A percentile compares a stretch with the other conserved stretches of the same genome.
Conservation (phyloP, 768 basidiomycete genomes). For the Russula lepida region DNA sequence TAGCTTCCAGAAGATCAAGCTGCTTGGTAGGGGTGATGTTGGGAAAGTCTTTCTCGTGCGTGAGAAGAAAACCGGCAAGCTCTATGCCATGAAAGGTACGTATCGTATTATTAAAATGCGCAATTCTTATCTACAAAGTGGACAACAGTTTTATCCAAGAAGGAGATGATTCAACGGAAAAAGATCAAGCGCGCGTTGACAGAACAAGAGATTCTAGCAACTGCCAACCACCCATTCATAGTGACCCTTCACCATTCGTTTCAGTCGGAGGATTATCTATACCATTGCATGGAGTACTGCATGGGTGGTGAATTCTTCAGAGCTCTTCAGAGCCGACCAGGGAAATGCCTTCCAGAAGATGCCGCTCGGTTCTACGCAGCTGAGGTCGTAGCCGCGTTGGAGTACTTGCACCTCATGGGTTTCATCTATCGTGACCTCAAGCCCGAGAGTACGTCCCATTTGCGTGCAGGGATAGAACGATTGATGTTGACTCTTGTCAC, state of each 20-base stretch:
- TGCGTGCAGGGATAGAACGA: slow-evolving; percentile 3
- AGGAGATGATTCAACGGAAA: slow-evolving; percentile 99
- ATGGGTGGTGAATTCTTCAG: slow-evolving; percentile 99
- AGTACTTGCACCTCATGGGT: slow-evolving; percentile 98
- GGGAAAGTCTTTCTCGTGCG: slow-evolving; percentile 96
- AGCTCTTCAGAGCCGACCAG: slow-evolving; percentile 88
- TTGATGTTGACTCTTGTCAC: slow-evolving; percentile 20
- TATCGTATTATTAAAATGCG: slow-evolving; percentile 21
- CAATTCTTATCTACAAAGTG: slow-evolving; percentile 17
- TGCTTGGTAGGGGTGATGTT: slow-evolving; percentile 98
- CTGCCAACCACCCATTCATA: slow-evolving; percentile 99
- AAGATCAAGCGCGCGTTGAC: slow-evolving; percentile 99
- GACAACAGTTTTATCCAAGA: slow-evolving; percentile 85
- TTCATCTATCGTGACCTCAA: slow-evolving; percentile 99
- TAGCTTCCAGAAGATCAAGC: slow-evolving; percentile 93
- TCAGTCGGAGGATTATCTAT: slow-evolving; percentile 95
- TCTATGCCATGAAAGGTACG: slow-evolving; percentile 99
- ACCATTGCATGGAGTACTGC: slow-evolving; percentile 99
- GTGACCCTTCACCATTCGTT: slow-evolving; percentile 99
- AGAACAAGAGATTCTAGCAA: slow-evolving; percentile 97
- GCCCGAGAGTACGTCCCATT: slow-evolving; percentile 80
- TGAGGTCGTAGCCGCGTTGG: slow-evolving; percentile 94
- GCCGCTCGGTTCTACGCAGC: slow-evolving; percentile 97
- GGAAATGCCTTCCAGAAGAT: slow-evolving; percentile 95
- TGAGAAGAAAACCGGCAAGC: slow-evolving; percentile 94